Base-by-base conservation (phyloP, 2,329 filamentous ascomycete genomes). In the Diplodia intermedia region DNA sequence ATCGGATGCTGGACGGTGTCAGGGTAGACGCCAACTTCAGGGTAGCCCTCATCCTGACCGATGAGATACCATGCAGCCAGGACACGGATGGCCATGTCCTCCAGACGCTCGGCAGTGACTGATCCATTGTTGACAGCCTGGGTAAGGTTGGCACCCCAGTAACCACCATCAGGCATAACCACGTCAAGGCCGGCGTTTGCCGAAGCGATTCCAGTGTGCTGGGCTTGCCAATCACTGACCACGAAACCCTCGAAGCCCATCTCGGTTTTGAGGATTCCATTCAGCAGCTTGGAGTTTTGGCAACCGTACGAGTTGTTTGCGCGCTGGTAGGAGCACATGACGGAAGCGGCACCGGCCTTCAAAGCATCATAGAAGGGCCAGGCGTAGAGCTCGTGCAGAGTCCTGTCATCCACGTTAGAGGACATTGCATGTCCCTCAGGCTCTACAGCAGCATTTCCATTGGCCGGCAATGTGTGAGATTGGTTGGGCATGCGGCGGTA, bases 311-410 rank as follows among this genome's bases (percentile, higher is more conserved):
- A 73, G 49, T 74, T 73, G 65, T 79, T 77, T 9, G 72, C 69
- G 18, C 74, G 70, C 33, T 82, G 74, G 56, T 82, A 82, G 0
- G 78, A 77, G 70, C 88, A 90, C 88, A 90, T 90, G 31, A 90
- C 76, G 0, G 83, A 86, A 0, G 80, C 86, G 0, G 83, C 84
- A 1, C 87, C 88, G 12, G 86, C 86, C 26, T 78, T 81, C 1
- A 90, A 75, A 0, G 86, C 83, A 68, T 90, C 85, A 73, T 86
- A 83, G 69, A 90, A 91, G 0, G 89, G 88, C 83, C 86, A 90
- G 2, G 87, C 81, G 65, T 91, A 91, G n/a, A 87, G 79, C 74
- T 91, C 89, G 70, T 90, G 88, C 29, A 90, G 78, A 0, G 88
- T 88, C 67, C 85, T 84, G 72, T 91, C 89, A 69, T 90, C 88